phyloP scores from a whole-genome alignment of 176 grass and related monocot genomes.

The Musa troglodytarum region DNA sequence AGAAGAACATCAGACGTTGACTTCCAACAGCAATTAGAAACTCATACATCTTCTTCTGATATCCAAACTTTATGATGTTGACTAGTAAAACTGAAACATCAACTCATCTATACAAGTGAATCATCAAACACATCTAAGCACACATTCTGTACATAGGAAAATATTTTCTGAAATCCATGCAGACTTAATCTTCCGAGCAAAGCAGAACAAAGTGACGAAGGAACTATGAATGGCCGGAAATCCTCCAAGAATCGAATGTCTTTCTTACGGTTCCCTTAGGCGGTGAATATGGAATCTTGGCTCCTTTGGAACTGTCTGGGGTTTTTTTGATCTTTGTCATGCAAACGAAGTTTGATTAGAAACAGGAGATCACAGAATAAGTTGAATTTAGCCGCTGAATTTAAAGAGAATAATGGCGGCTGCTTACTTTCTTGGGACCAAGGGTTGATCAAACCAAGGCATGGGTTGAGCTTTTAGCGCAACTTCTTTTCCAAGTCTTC shows the following conservation, averaged over 20 bases:
- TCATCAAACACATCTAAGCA: background rate
- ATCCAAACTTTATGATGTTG: no score
- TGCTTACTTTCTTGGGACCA: conserved; percentile 3
- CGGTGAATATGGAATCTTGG: background rate
- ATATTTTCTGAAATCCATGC: no score
- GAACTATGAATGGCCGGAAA: background rate
- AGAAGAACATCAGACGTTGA: no score
- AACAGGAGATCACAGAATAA: background rate
- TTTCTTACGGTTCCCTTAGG: background rate
- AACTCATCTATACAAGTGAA: background rate
- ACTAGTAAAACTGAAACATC: no score
- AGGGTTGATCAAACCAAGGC: conserved; percentile 13
- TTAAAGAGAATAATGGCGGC: background rate
- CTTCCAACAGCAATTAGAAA: background rate
- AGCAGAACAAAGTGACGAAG: background rate
- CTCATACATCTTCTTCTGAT: no score
- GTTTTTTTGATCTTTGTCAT: conserved; percentile 2
- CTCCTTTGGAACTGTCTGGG: conserved; percentile 7
- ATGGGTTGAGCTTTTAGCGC: conserved; percentile 19
- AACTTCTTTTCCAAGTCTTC: conserved; percentile 14
- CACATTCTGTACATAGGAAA: no score
- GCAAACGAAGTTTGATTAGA: background rate
- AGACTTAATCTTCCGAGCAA: no score
- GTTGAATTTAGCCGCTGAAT: background rate
- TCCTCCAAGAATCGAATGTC: background rate